Evolutionary conservation across 768 basidiomycete genomes (phyloP), one percentile per base, ranked within the genome.

Genomic region (Boletales sp.): DNA sequence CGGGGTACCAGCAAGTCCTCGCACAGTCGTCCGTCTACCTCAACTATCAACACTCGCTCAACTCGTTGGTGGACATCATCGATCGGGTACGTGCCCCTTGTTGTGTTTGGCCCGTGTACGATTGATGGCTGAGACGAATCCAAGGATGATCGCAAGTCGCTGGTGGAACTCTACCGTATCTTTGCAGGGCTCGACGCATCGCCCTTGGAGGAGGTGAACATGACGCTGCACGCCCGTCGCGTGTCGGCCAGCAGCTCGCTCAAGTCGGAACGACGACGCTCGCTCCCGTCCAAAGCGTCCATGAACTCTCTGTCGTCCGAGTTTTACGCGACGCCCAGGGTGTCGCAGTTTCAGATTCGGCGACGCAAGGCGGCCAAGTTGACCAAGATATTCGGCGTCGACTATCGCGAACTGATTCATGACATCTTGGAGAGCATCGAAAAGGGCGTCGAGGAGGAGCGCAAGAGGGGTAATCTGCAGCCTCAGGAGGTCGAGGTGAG

Each of bases 391-490:
- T 93, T 93, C 69, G 90, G 90, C 19, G 90, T 91, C 37, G 79
- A 90, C 64, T 91, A 93, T 66, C 78, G 82, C 25, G 86, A 87
- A 48, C 70, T 92, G 49, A 83, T 92, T 48, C 76, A 73, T 35
- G 86, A 91, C 62, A 79, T 93, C 31, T 67, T 93, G 55, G 87
- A 90, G 56, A 90, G 86, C 45, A 85, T 93, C 59, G 90, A 91
- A 67, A 78, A 71, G 74, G 88, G 63, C 61, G 71, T 93, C 43
- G 80, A 86, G 60, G 81, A 86, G 57, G 90, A 91, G 63, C 66
- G 78, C 45, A 77, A 71, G 42, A 70, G 72, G 39, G 90, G 90
- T 30, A 81, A 78, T 0, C 65, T 92, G 57, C 73, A 74, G 46
- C 77, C 80, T 13, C 83, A 81, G 46, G 87, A 92, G 66, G 79